phyloP scores from a whole-genome alignment of 495 filamentous ascomycete genomes.

The Xylaria longipes region DNA sequence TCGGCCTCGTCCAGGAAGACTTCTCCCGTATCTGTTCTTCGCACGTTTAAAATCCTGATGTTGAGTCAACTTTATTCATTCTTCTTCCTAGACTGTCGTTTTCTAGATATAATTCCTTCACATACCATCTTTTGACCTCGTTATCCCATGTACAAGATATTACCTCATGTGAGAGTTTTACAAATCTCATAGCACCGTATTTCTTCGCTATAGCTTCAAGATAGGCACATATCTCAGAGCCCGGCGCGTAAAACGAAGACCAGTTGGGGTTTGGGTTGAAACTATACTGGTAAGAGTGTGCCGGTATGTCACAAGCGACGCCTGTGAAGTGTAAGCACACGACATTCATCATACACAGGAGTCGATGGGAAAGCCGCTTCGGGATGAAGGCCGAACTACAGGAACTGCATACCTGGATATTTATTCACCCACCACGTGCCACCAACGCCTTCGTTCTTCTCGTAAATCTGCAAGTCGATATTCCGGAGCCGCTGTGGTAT shows the following conservation, averaged over 20 bases:
- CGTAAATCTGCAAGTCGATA: constrained; percentile 51
- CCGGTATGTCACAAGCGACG: constrained; percentile 53
- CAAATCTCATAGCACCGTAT: constrained; percentile 59
- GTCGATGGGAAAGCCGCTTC: neutral
- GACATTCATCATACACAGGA: neutral
- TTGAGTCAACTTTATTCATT: constrained; percentile 15
- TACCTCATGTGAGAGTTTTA: constrained; percentile 50
- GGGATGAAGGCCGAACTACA: neutral
- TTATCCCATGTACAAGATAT: constrained; percentile 61
- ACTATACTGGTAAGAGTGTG: constrained; percentile 68
- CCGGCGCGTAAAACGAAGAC: constrained; percentile 68
- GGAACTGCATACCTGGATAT: constrained; percentile 46
- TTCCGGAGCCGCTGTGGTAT: constrained; percentile 53
- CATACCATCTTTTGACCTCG: constrained; percentile 59
- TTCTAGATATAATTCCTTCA: neutral
- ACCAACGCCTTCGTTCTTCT: constrained; percentile 50
- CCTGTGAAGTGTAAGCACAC: constrained; percentile 33
- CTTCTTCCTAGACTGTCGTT: neutral
- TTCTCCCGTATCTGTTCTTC: constrained; percentile 39
- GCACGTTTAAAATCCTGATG: constrained; percentile 31
- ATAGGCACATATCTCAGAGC: constrained; percentile 68
- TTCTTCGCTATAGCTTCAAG: constrained; percentile 64
- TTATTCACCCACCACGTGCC: constrained; percentile 55
- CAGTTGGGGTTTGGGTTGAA: constrained; percentile 71
- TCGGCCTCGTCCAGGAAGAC: constrained; percentile 52